Evolutionary conservation across 257 asterid genomes (phyloP).

Genomic region (Anisodus acutangulus): DNA sequence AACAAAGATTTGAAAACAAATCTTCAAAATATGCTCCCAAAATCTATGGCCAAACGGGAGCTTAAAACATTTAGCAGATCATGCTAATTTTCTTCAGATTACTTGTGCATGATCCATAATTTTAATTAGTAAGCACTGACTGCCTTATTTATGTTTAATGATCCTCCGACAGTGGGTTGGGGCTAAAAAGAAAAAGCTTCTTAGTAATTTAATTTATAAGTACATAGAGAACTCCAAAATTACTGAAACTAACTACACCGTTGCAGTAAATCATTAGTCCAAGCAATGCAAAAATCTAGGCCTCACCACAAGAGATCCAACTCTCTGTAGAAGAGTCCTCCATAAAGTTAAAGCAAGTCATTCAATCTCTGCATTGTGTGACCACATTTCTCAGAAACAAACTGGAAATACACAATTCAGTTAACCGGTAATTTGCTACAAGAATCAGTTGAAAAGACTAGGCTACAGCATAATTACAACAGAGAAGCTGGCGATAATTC

Average conservation of each 20-base stretch:
- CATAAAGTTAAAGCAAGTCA: neutral
- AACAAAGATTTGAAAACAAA: too few relatives aligned
- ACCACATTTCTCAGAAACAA: neutral
- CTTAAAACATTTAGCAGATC: too few relatives aligned
- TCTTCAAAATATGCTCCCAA: too few relatives aligned
- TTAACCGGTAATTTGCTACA: neutral
- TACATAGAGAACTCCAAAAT: neutral
- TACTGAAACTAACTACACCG: neutral
- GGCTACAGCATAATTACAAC: slow-evolving; percentile 30
- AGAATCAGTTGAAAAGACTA: neutral
- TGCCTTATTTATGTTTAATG: too few relatives aligned
- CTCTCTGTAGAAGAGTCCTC: neutral
- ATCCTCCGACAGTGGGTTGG: too few relatives aligned
- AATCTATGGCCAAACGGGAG: too few relatives aligned
- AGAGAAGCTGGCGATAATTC: neutral
- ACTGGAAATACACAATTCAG: neutral
- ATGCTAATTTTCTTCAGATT: too few relatives aligned
- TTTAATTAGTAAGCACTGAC: too few relatives aligned
- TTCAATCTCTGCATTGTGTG: neutral
- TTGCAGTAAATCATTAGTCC: neutral
- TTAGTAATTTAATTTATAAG: too few relatives aligned
- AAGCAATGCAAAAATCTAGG: neutral
- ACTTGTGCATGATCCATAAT: too few relatives aligned
- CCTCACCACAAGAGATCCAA: neutral
- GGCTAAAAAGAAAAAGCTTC: too few relatives aligned